phyloP scores from a whole-genome alignment of 441 rosid species.

The Erodium trifolium region DNA sequence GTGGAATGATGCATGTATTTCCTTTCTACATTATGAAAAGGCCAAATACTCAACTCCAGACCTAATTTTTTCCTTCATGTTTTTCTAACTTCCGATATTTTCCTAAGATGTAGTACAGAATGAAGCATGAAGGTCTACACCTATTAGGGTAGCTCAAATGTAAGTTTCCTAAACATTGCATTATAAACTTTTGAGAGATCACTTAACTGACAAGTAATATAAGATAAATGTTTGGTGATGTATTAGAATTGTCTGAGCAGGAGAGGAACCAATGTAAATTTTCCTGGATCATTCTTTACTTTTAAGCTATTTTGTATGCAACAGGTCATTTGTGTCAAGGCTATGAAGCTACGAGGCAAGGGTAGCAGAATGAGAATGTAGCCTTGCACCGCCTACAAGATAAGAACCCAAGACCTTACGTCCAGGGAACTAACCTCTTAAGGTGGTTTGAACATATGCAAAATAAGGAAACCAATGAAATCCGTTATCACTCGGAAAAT shows the following conservation, averaged over 20 bases:
- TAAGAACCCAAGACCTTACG: not conserved
- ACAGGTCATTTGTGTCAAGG: not conserved
- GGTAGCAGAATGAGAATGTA: not conserved
- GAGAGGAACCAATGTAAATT: not conserved
- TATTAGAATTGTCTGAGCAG: not conserved
- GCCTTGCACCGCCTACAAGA: not conserved
- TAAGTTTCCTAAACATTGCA: not conserved
- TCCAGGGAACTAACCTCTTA: not conserved
- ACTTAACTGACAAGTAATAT: not conserved
- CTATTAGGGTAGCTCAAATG: slow-evolving; percentile 1
- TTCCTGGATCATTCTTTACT: not conserved
- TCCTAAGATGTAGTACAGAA: not conserved
- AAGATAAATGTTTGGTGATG: not conserved
- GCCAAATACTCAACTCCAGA: slow-evolving; percentile 4
- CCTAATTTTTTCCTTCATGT: not conserved
- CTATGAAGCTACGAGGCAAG: not conserved
- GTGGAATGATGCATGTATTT: not conserved
- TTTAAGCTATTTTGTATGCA: not conserved
- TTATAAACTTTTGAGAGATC: not conserved
- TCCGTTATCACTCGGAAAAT: no score
- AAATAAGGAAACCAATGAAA: not conserved
- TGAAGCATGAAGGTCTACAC: not conserved
- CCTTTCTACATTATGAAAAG: not conserved
- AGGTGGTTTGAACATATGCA: slow-evolving; percentile 4
- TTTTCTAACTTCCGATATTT: not conserved